Base-by-base conservation (phyloP, 1,139 yeast species). In the Lodderomyces beijingensis region DNA sequence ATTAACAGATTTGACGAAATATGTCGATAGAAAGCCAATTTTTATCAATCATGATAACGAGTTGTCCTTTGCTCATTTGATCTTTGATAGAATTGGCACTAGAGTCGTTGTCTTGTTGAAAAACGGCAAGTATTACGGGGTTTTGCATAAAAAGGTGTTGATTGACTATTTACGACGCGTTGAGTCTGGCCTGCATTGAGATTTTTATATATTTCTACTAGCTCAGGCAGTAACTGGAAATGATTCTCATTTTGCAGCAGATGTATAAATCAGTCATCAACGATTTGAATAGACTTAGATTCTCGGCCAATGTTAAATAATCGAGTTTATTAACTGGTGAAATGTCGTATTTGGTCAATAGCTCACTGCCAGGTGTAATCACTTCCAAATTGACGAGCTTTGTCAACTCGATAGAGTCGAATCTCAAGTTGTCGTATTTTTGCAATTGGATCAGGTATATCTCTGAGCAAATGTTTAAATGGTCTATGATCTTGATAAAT, bases 81-180 rank as follows among this genome's bases (percentile, higher is more conserved):
- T 77, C 17, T 77, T 77, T 47, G 72, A 74, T 30, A 70, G 72
- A 41, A 55, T 77, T 25, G 83, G 83, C 1, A 70, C 66, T 28
- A 51, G 81, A 33, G 73, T 68, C 11, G 62, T 77, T 21, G 74
- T 76, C 16, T 63, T 75, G 20, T 49, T 68, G n/a, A 62, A 63
- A 33, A 59, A 70, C 24, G 81, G 80, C 8, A 52, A 55, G 37
- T 76, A 66, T 47, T 62, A 64, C 39, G 81, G 81, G 1, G 61
- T 75, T 3, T 53, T 77, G 41, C 80, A 77, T 47, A 74, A 75
- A 46, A 77, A 77, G 51, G 65, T 65, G 30, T 69, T 74, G 43
- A 69, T 76, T 35, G 79, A 75, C 38, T 71, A 52, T 41, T 51
- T 61, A 35, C 49, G 68, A 37, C 46, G 56, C 25, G 26, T 19